Conservation (phyloP, 2,329 filamentous ascomycete genomes). For the Trichoderma hamatum region DNA sequence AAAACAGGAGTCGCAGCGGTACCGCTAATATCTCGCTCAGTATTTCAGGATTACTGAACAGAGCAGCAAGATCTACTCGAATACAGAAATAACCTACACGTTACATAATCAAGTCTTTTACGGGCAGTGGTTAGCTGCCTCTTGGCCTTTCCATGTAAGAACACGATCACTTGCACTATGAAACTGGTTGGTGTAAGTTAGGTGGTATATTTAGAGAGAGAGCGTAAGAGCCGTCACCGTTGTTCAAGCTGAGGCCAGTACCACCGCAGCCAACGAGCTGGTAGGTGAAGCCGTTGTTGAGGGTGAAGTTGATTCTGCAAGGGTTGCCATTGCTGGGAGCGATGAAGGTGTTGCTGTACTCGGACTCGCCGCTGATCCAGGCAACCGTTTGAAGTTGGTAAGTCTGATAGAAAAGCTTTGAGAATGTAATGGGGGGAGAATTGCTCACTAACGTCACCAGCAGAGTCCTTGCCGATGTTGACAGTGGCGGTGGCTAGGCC, state of each 20-base stretch:
- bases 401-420: background rate
- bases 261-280: background rate
- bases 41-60: no score
- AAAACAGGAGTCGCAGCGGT: no score
- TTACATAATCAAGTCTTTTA: no score
- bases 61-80: no score
- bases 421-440: background rate
- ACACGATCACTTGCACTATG: no score
- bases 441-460: background rate
- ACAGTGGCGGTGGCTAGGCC: background rate
- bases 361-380: background rate
- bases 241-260: background rate
- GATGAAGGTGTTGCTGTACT: background rate
- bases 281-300: background rate
- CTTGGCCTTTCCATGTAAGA: no score
- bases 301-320: background rate
- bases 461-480: background rate
- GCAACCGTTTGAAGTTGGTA: background rate
- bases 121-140: no score
- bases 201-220: no score
- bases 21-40: no score
- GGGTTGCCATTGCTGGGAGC: background rate
- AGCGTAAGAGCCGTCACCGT: background rate
- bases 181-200: no score
- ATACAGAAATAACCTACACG: no score